Evolutionary conservation across 352 stramenopile species (phyloP), one percentile per base, ranked within the genome.

Genomic region (Pseudoperonospora humuli): DNA sequence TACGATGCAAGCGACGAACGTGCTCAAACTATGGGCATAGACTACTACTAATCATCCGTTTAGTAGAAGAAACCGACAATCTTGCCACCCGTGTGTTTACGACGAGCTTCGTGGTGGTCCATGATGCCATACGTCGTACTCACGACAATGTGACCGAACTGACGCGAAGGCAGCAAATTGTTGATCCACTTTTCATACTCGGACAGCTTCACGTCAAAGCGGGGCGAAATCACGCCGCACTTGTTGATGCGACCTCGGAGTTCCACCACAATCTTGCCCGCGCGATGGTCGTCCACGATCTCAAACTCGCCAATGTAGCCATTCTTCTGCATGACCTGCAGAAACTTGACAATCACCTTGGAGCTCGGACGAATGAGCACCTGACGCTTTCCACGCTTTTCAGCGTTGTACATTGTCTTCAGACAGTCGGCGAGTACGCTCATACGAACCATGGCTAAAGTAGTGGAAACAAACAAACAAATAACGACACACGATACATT

Each of bases 41-140:
- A 28, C 43, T 40, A 27, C 49, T 41, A 33, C 24, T 31, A n/a
- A n/a, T n/a, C n/a, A 9, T 35, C 20, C 17, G 31, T 52, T 75
- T 96, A 99, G 80, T 99, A 99, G 83, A 99, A 99, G 79, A 99
- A 99, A 56, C 96, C 97, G 53, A 99, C 93, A 76, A 99, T 84
- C 88, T 99, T 99, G 70, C 97, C 97, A 96, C 97, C 97, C 36
- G 96, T 99, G 83, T 99, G 96, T 95, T 99, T 99, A 65, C 96
- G 92, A 67, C 95, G 93, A 39, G 97, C 96, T 64, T 93, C 82
- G 72, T 91, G 79, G 75, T 93, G 82, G 73, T 93, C 82, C 82
- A 93, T 93, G 75, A 93, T 93, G 69, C 82, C 82, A 69, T 87
- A 93, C 50, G 82, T 93, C 34, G 82, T 93, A 51, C 65, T 83